Conservation (phyloP, 2,329 filamentous ascomycete species). For the Claviceps humidiphila region DNA sequence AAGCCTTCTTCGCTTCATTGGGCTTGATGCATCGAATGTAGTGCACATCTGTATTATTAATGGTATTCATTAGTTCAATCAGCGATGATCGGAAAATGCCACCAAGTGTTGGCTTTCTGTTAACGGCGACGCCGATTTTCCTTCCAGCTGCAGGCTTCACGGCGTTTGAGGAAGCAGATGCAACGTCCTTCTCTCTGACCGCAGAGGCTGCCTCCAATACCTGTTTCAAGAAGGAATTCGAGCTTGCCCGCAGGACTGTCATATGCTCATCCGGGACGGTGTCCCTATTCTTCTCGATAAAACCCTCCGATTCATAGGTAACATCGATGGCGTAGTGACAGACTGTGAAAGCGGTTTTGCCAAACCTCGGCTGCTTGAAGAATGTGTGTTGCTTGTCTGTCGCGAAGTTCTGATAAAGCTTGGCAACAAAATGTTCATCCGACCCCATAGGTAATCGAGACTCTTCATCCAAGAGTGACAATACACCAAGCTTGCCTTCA, state of each 20-base stretch:
- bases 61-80: conserved; percentile 95
- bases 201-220: conserved; percentile 76
- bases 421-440: conserved; percentile 92
- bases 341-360: conserved; percentile 93
- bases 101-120: conserved; percentile 91
- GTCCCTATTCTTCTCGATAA: conserved; percentile 98
- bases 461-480: conserved; percentile 90
- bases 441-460: conserved; percentile 93
- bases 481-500: conserved; percentile 86
- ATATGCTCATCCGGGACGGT: conserved; percentile 98
- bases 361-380: conserved; percentile 97
- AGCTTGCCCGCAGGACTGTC: conserved; percentile 74
- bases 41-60: conserved; percentile 95
- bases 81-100: conserved; percentile 98
- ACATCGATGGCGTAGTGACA: conserved; percentile 98
- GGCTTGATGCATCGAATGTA: conserved; percentile 99
- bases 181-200: conserved; percentile 79
- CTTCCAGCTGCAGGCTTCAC: conserved; percentile 70
- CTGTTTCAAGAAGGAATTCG: conserved; percentile 70
- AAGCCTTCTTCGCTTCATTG: conserved; percentile 90
- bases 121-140: conserved; percentile 82
- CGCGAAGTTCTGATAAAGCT: conserved; percentile 87
- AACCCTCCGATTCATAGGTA: conserved; percentile 96
- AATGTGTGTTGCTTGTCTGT: conserved; percentile 88
- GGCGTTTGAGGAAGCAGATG: conserved; percentile 50